Conservation (phyloP, 1,284 basidiomycete species). For the Irpex rosettiformis region DNA sequence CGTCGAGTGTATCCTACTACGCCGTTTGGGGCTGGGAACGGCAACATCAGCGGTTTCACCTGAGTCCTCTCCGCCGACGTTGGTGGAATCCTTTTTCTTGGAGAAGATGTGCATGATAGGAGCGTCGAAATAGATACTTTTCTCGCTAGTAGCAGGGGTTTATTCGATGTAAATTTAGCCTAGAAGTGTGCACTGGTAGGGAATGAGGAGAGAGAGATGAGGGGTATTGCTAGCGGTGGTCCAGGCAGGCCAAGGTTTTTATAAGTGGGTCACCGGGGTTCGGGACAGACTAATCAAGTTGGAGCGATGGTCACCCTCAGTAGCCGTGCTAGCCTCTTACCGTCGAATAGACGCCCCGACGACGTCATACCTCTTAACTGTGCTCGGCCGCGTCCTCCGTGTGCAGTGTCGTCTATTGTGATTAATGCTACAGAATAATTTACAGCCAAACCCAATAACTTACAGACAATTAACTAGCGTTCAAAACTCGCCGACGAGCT, state of each 20-base stretch:
- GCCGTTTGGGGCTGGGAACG: conserved; percentile 10
- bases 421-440: background rate
- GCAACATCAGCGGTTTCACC: background rate
- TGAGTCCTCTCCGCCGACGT: background rate
- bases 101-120: conserved; percentile 28
- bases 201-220: conserved; percentile 1
- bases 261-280: background rate
- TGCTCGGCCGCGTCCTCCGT: background rate
- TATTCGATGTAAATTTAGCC: conserved; percentile 13
- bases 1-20: conserved; percentile 2
- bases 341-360: background rate
- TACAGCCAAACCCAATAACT: background rate
- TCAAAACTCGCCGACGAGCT: conserved; percentile 45
- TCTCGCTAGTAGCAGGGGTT: conserved; percentile 33
- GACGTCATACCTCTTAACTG: background rate
- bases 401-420: too few relatives aligned
- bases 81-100: conserved; percentile 10
- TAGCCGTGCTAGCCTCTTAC: background rate
- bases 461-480: conserved; percentile 3
- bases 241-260: too few relatives aligned
- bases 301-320: conserved; percentile 5
- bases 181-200: background rate
- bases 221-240: too few relatives aligned
- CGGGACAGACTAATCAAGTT: conserved; percentile 1
- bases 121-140: conserved; percentile 39